Conservation (phyloP, 805 yeast species). For the Cyberlindnera nakhonratchasimensis region DNA sequence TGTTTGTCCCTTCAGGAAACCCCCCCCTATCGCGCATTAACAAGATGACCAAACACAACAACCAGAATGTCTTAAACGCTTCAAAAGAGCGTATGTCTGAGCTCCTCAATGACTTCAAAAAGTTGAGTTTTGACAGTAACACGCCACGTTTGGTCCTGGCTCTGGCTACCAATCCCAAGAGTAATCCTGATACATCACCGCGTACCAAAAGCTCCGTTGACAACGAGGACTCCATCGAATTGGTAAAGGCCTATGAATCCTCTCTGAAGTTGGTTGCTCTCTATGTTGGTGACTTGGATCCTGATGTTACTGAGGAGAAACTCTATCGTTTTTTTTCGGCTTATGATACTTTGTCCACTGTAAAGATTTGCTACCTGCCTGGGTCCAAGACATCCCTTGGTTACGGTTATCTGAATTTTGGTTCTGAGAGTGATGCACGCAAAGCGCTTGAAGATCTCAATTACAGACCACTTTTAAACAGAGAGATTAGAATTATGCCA, state of each 20-base stretch:
- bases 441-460: slow-evolving; percentile 56
- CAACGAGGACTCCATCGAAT: slow-evolving; percentile 18
- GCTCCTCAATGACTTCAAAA: slow-evolving; percentile 28
- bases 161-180: neutral
- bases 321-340: slow-evolving; percentile 42
- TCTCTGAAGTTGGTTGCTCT: slow-evolving; percentile 18
- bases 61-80: slow-evolving; percentile 1
- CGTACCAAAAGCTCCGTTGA: slow-evolving; percentile 7
- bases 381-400: slow-evolving; percentile 57
- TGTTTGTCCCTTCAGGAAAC: no score
- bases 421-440: slow-evolving; percentile 46
- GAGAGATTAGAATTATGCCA: slow-evolving; percentile 54
- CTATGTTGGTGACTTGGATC: slow-evolving; percentile 65
- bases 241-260: slow-evolving; percentile 16
- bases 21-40: no score
- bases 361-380: slow-evolving; percentile 57
- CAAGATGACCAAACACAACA: slow-evolving; percentile 1
- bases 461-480: slow-evolving; percentile 37
- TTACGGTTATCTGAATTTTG: slow-evolving; percentile 70
- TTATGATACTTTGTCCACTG: slow-evolving; percentile 47
- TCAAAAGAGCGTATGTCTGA: slow-evolving; percentile 26
- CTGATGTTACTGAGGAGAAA: slow-evolving; percentile 44
- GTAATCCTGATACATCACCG: neutral
- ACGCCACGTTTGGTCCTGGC: neutral
- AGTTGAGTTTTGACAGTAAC: slow-evolving; percentile 11